Percentiles rank a stretch among this genome's conserved stretches.
phyloP scores from a whole-genome alignment of 2,329 filamentous ascomycete species.

The Fusarium ambrosium region DNA sequence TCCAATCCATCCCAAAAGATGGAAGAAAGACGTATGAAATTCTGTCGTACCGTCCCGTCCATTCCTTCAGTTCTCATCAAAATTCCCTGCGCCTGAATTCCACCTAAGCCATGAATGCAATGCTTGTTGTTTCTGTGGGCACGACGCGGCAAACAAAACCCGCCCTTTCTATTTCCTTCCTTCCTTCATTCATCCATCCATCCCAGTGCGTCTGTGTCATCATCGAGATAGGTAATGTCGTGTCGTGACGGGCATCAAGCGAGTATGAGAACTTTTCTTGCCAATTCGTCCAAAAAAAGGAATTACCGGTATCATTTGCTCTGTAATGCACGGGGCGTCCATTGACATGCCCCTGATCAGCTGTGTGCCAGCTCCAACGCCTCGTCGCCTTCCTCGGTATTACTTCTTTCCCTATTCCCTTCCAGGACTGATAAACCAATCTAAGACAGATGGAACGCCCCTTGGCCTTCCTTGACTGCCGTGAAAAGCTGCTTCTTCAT shows the following conservation, averaged over 20 bases:
- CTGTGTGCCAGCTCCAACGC: background rate
- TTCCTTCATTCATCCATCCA: conserved; percentile 28
- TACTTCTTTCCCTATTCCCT: conserved; percentile 3
- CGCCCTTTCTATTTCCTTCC: conserved; percentile 47
- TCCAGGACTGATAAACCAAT: conserved; percentile 13
- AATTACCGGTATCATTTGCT: conserved; percentile 22
- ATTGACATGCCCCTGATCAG: background rate
- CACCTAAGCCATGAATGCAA: conserved; percentile 43
- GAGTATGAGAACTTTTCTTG: conserved; percentile 37
- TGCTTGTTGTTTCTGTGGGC: conserved; percentile 32
- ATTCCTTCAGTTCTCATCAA: conserved; percentile 36
- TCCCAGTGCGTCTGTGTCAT: conserved; percentile 19
- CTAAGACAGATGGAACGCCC: conserved; percentile 95
- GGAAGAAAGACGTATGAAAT: conserved; percentile 23
- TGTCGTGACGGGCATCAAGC: conserved; percentile 44
- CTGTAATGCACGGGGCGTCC: background rate
- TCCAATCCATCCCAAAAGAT: conserved; percentile 12
- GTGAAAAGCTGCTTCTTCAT: conserved; percentile 84
- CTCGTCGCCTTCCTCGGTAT: background rate
- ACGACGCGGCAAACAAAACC: conserved; percentile 16
- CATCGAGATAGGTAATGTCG: conserved; percentile 30
- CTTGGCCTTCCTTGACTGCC: conserved; percentile 95
- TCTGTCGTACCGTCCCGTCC: conserved; percentile 28
- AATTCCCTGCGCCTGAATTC: conserved; percentile 43
- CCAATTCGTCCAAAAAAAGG: conserved; percentile 30